Conservation (phyloP, 169 alveolate species). For the Eimeria maxima region DNA sequence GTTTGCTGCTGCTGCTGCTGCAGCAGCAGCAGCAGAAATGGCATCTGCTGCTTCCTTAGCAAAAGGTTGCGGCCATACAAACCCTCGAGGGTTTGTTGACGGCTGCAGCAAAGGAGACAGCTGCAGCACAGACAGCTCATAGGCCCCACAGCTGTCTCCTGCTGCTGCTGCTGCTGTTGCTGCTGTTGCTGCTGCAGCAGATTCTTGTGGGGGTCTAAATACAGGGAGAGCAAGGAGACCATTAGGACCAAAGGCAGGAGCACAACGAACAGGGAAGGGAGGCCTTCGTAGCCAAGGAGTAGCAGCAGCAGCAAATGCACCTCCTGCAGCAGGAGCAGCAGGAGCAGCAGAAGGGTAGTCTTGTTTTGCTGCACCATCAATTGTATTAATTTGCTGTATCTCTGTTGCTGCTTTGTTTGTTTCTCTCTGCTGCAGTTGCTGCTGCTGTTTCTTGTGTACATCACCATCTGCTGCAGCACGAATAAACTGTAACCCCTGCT, state of each 20-base stretch:
- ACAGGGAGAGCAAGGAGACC: conserved; percentile 74
- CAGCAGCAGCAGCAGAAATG: conserved; percentile 6
- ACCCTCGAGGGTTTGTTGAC: background rate
- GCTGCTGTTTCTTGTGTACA: background rate
- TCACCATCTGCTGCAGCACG: background rate
- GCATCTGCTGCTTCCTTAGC: conserved; percentile 25
- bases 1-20: background rate
- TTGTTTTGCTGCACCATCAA: too few relatives aligned
- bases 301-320: background rate
- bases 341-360: conserved; percentile 15
- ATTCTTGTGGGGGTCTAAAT: background rate
- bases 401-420: conserved; percentile 27
- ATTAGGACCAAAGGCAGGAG: conserved; percentile 62
- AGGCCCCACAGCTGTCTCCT: conserved; percentile 2
- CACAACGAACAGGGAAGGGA: conserved; percentile 81
- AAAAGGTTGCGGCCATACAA: conserved; percentile 29
- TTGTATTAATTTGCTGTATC: too few relatives aligned
- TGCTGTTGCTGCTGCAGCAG: conserved; percentile 47
- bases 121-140: conserved; percentile 37
- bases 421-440: conserved; percentile 52
- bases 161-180: conserved; percentile 75
- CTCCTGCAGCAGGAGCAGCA: background rate
- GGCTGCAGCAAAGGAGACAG: conserved; percentile 71
- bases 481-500: background rate
- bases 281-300: conserved; percentile 20